phyloP scores from a whole-genome alignment of 75 land plant species.

The Ceratopteris richardii region DNA sequence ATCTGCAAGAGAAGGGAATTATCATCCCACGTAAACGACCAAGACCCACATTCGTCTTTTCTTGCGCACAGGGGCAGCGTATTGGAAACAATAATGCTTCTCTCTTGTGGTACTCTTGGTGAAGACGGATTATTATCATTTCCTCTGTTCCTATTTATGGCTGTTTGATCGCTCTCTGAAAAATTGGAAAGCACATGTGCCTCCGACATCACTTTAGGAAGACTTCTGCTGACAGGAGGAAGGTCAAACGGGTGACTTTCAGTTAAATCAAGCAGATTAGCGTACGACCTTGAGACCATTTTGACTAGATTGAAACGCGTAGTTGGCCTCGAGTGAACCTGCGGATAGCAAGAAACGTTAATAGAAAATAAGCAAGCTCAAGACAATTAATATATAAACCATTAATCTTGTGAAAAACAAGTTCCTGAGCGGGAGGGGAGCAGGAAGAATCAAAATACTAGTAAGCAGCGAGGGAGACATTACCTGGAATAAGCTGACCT shows the following conservation, averaged over 20 bases:
- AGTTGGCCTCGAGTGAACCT: no score
- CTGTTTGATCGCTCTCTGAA: not conserved
- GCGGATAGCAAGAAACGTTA: no score
- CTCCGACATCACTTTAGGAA: not conserved
- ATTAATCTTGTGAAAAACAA: no score
- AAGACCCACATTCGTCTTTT: slow-evolving; percentile 16
- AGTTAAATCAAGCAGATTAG: not conserved
- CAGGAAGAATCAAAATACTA: no score
- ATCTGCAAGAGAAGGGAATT: slow-evolving; percentile 62
- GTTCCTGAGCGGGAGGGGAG: no score
- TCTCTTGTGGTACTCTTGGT: slow-evolving; percentile 9
- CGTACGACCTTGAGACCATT: not conserved
- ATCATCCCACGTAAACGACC: slow-evolving; percentile 55
- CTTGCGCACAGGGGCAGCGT: slow-evolving; percentile 44
- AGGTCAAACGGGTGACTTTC: not conserved
- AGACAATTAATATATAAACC: no score
- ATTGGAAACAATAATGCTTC: slow-evolving; percentile 51
- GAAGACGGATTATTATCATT: not conserved
- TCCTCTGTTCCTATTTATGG: not conserved
- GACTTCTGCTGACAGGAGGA: not conserved
- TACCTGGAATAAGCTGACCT: no score
- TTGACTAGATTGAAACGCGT: no score
- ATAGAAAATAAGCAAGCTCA: no score
- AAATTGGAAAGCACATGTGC: not conserved
- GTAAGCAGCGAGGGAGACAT: no score